Conservation (phyloP, 768 basidiomycete genomes). For the Lyophyllum atratum region DNA sequence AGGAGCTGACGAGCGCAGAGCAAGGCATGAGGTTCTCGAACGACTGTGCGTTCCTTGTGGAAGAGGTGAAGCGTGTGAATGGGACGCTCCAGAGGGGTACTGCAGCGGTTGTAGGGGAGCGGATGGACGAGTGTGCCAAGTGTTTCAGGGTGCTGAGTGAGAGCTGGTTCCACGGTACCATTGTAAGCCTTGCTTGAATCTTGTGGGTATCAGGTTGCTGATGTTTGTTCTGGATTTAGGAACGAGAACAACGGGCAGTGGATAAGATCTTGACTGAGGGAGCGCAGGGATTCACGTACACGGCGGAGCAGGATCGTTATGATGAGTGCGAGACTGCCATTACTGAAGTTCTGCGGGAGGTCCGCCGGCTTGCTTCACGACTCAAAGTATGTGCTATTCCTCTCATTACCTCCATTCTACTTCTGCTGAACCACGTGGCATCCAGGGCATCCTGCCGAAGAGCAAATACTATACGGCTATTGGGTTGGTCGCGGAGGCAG, state of each 20-base stretch:
- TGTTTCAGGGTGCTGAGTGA: constrained; percentile 59
- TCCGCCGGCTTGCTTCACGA: constrained; percentile 61
- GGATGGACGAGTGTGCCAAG: constrained; percentile 51
- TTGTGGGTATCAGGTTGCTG: neutral
- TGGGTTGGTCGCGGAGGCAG: constrained; percentile 70
- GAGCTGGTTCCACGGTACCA: constrained; percentile 68
- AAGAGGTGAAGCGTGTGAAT: constrained; percentile 48
- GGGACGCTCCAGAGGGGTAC: constrained; percentile 20
- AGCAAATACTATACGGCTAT: constrained; percentile 72
- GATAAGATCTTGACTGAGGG: constrained; percentile 48
- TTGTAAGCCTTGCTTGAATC: constrained; percentile 48
- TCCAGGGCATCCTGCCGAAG: constrained; percentile 67
- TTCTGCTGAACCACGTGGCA: neutral
- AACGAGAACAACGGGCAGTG: constrained; percentile 45
- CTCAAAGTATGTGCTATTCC: constrained; percentile 65
- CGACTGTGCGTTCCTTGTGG: constrained; percentile 70
- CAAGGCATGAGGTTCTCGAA: constrained; percentile 78
- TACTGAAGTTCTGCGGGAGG: constrained; percentile 59
- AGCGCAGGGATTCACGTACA: constrained; percentile 68
- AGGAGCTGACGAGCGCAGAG: constrained; percentile 50
- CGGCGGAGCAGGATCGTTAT: constrained; percentile 70
- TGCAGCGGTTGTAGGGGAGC: constrained; percentile 38
- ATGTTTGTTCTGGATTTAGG: constrained; percentile 34
- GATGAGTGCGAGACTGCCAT: constrained; percentile 76
- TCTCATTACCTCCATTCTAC: neutral